These are phyloP conservation scores for Aspergillus japonicus DNA, from an alignment of 2,329 filamentous ascomycete species.

Conservation along the genomic window DNA sequence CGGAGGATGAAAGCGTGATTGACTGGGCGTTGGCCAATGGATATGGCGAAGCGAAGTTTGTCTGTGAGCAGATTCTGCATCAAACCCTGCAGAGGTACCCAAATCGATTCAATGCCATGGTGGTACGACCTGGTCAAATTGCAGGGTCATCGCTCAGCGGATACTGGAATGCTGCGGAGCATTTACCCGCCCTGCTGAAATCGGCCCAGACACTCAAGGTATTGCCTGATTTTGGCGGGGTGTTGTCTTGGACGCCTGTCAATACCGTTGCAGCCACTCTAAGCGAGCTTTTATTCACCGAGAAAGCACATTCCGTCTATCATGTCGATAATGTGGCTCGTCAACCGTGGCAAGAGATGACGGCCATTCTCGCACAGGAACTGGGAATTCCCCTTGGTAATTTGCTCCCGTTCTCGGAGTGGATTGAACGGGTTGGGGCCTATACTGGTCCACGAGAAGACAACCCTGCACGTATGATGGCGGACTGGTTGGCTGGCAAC, in stretches of 20 bases:
- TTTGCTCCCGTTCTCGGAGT: slow-evolving; percentile 43
- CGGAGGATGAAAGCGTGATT: slow-evolving; percentile 45
- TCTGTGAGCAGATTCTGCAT: slow-evolving; percentile 53
- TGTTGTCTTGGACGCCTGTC: slow-evolving; percentile 50
- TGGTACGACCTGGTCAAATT: slow-evolving; percentile 54
- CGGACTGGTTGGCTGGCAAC: slow-evolving; percentile 35
- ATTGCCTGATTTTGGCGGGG: slow-evolving; percentile 44
- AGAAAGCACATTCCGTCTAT: slow-evolving; percentile 37
- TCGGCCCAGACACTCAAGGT: slow-evolving; percentile 48
- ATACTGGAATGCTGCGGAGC: slow-evolving; percentile 56
- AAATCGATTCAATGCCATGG: slow-evolving; percentile 44
- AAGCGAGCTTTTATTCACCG: slow-evolving; percentile 33
- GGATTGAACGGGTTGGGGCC: slow-evolving; percentile 39
- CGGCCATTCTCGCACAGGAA: slow-evolving; percentile 32
- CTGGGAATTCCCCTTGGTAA: slow-evolving; percentile 32
- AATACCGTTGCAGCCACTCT: slow-evolving; percentile 40
- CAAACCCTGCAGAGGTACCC: slow-evolving; percentile 48
- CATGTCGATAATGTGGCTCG: slow-evolving; percentile 49
- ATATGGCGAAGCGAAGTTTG: slow-evolving; percentile 55
- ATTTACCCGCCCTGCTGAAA: slow-evolving; percentile 53
- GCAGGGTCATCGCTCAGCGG: slow-evolving; percentile 51
- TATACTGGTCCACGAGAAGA: slow-evolving; percentile 21
- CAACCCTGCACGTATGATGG: slow-evolving; percentile 31
- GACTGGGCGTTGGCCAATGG: slow-evolving; percentile 46
- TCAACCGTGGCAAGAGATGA: slow-evolving; percentile 43